Evolutionary conservation across 805 yeast species (phyloP).

Genomic region (Hyphopichia homilentoma): DNA sequence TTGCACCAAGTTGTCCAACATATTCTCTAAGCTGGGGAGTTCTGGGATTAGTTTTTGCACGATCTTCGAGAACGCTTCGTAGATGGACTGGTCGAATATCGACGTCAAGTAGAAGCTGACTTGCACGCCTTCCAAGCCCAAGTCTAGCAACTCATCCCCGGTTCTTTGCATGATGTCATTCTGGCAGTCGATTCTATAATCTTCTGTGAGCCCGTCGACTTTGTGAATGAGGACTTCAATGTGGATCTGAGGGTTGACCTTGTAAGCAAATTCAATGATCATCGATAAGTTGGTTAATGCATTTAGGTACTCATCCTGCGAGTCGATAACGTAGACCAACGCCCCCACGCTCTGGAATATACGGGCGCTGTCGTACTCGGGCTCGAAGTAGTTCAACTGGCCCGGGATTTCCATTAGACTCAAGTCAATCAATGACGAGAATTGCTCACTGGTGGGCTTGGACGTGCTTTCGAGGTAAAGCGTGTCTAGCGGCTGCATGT

Average conservation of each 20-base stretch:
- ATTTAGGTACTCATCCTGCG: conserved; percentile 91
- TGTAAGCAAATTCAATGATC: conserved; percentile 83
- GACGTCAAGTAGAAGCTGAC: conserved; percentile 89
- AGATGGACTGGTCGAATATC: conserved; percentile 91
- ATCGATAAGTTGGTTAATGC: conserved; percentile 86
- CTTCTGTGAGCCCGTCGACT: conserved; percentile 93
- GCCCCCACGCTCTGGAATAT: conserved; percentile 84
- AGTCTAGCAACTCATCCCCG: conserved; percentile 85
- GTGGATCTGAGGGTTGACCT: conserved; percentile 78
- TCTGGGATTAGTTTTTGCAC: conserved; percentile 90
- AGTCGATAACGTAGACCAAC: conserved; percentile 88
- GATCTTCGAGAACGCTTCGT: conserved; percentile 91
- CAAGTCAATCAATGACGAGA: conserved; percentile 78
- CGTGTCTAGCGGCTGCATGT: conserved; percentile 94
- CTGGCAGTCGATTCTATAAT: conserved; percentile 89
- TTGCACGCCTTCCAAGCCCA: conserved; percentile 88
- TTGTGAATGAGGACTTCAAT: conserved; percentile 94
- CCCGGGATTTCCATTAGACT: conserved; percentile 95
- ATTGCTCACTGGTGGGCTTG: conserved; percentile 81
- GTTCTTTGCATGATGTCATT: conserved; percentile 95
- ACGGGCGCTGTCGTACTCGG: conserved; percentile 72
- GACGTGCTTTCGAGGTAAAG: conserved; percentile 86
- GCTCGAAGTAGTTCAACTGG: conserved; percentile 84
- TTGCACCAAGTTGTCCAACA: conserved; percentile 83
- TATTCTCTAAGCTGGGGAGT: conserved; percentile 79